A percentile compares a stretch with the other conserved stretches of the same genome.
Conservation (phyloP, 257 asterid genomes). For the Lycium barbarum region DNA sequence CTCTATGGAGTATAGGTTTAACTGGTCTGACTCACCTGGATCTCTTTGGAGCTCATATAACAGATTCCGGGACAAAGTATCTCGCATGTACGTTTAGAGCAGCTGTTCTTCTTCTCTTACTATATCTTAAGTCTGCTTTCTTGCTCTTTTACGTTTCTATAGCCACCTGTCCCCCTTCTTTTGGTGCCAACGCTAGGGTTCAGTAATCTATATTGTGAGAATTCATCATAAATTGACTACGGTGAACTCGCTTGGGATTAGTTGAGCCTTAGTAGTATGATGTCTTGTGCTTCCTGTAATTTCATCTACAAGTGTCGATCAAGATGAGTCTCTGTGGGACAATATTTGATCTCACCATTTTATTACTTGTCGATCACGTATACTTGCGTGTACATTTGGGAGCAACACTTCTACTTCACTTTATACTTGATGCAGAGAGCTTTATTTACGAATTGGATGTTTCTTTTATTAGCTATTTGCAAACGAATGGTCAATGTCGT, state of each 20-base stretch:
- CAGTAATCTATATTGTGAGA: neutral
- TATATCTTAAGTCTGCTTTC: neutral
- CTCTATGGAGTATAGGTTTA: slow-evolving; percentile 12
- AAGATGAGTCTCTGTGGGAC: neutral
- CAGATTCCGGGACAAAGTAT: slow-evolving; percentile 30
- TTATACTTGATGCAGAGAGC: too few species aligned
- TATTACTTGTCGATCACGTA: neutral
- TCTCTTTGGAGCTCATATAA: slow-evolving; percentile 31
- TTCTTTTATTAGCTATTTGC: too few species aligned
- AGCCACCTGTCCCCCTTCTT: neutral
- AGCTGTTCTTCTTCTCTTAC: neutral
- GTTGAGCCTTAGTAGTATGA: neutral
- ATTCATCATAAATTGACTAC: neutral
- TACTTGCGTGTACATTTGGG: neutral
- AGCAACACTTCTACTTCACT: too few species aligned
- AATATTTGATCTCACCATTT: neutral
- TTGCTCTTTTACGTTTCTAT: neutral
- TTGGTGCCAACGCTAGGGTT: neutral
- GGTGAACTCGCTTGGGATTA: neutral
- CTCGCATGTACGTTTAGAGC: slow-evolving; percentile 11
- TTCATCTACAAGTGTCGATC: neutral
- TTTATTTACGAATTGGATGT: too few species aligned
- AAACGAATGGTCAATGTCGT: too few species aligned
- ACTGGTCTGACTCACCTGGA: slow-evolving; percentile 30
- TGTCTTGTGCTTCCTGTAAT: neutral